Percentiles rank a stretch among this genome's conserved stretches.
Evolutionary conservation across 768 basidiomycete species (phyloP).

Genomic region (Phanerochaete carnosa): DNA sequence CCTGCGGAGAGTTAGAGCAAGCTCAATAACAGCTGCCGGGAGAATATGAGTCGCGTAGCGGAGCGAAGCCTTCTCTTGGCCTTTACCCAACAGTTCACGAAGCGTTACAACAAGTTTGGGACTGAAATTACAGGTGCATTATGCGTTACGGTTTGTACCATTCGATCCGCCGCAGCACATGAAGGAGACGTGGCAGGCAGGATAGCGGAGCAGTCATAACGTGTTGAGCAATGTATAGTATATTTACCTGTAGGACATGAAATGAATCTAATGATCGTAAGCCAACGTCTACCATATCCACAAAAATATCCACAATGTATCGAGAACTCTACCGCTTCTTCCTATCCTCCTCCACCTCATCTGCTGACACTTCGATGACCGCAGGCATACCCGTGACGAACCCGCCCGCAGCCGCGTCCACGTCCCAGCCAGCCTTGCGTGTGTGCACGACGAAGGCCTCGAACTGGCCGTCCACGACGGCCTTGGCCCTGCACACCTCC

Average conservation of each 20-base stretch:
- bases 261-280: not conserved
- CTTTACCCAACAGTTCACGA: no score
- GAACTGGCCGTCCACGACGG: constrained; percentile 13
- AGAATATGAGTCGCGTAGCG: no score
- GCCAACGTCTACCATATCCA: not conserved
- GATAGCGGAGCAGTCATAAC: no score
- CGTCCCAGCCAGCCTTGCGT: constrained; percentile 19
- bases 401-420: constrained; percentile 20
- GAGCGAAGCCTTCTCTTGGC: no score
- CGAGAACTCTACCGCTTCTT: not conserved
- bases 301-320: not conserved
- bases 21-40: no score
- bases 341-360: not conserved
- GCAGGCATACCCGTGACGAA: constrained; percentile 20
- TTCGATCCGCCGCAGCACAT: no score
- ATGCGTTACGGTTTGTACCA: no score
- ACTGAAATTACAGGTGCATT: no score
- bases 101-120: no score
- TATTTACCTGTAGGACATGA: constrained; percentile 9
- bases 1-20: no score
- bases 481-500: constrained; percentile 11
- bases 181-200: no score
- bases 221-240: no score
- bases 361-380: constrained; percentile 8
- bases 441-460: constrained; percentile 16